Conservation (phyloP, 371 early-diverging fungal species). For the Umbelopsis sp. region DNA sequence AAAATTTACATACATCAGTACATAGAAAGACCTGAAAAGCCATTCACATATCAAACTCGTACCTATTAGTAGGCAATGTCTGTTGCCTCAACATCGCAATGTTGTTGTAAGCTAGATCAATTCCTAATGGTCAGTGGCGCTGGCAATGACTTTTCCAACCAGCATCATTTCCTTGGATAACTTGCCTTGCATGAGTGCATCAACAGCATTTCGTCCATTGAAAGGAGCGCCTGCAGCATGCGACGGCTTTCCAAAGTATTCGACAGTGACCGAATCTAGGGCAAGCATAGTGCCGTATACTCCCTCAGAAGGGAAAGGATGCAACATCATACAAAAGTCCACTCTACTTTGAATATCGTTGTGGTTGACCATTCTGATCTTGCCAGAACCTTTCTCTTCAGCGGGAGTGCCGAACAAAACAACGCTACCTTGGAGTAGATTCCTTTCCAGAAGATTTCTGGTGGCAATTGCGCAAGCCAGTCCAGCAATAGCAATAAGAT, state of each 20-base stretch:
- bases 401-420: conserved; percentile 82
- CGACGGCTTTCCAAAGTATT: conserved; percentile 61
- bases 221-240: conserved; percentile 67
- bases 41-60: neutral
- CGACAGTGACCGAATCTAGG: conserved; percentile 41
- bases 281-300: conserved; percentile 40
- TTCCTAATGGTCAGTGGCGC: neutral
- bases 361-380: conserved; percentile 67
- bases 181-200: conserved; percentile 61
- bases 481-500: conserved; percentile 74
- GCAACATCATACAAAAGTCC: conserved; percentile 81
- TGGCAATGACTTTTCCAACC: neutral
- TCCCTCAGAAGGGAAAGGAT: conserved; percentile 50
- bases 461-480: conserved; percentile 69
- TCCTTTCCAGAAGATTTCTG: conserved; percentile 55
- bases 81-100: conserved; percentile 77
- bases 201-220: conserved; percentile 79
- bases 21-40: too few relatives aligned
- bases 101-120: conserved; percentile 45
- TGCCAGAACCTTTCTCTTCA: conserved; percentile 72
- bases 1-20: neutral
- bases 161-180: neutral
- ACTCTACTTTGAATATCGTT: conserved; percentile 67
- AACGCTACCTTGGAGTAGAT: conserved; percentile 60
- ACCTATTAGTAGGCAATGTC: conserved; percentile 57